These are phyloP conservation scores for Termitomyces eurrhizus DNA, from an alignment of 768 basidiomycete species.

Conservation along the genomic window DNA sequence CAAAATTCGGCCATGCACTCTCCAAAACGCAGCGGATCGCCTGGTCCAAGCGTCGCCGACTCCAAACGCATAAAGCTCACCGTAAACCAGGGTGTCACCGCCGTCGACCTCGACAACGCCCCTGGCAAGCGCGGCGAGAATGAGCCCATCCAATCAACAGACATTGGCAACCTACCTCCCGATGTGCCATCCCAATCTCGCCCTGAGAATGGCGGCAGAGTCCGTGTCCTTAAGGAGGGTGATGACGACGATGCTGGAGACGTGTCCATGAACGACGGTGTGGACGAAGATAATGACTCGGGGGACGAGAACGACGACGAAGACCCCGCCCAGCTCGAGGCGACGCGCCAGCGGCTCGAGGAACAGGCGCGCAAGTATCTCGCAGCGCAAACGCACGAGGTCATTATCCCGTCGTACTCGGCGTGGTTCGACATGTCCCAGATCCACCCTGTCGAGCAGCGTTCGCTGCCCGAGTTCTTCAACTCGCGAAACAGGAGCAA, in stretches of 20 bases:
- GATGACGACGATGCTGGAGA: slow-evolving; percentile 71
- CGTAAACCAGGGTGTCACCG: slow-evolving; percentile 60
- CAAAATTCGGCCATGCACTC: slow-evolving; percentile 46
- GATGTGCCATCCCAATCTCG: slow-evolving; percentile 31
- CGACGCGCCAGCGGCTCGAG: slow-evolving; percentile 72
- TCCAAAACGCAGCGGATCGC: slow-evolving; percentile 62
- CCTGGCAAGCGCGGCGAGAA: slow-evolving; percentile 86
- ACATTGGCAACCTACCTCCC: slow-evolving; percentile 71
- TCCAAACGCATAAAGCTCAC: slow-evolving; percentile 57
- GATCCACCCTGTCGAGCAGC: slow-evolving; percentile 88
- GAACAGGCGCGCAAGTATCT: slow-evolving; percentile 92
- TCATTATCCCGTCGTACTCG: slow-evolving; percentile 95
- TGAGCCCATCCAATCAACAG: slow-evolving; percentile 75
- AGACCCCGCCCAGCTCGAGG: slow-evolving; percentile 80
- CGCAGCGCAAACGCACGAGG: slow-evolving; percentile 94
- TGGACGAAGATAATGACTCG: slow-evolving; percentile 72
- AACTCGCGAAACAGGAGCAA: slow-evolving; percentile 92
- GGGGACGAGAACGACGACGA: slow-evolving; percentile 83
- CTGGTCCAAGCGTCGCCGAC: slow-evolving; percentile 47
- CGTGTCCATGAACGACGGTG: slow-evolving; percentile 79
- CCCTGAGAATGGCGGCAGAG: slow-evolving; percentile 42
- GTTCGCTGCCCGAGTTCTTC: slow-evolving; percentile 97
- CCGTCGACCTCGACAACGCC: slow-evolving; percentile 76
- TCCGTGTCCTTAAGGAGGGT: slow-evolving; percentile 42
- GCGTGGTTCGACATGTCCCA: slow-evolving; percentile 98